Percentiles rank a stretch among this genome's conserved stretches.
Evolutionary conservation across 2,329 filamentous ascomycete species (phyloP).

Genomic region (Fusarium algeriense): DNA sequence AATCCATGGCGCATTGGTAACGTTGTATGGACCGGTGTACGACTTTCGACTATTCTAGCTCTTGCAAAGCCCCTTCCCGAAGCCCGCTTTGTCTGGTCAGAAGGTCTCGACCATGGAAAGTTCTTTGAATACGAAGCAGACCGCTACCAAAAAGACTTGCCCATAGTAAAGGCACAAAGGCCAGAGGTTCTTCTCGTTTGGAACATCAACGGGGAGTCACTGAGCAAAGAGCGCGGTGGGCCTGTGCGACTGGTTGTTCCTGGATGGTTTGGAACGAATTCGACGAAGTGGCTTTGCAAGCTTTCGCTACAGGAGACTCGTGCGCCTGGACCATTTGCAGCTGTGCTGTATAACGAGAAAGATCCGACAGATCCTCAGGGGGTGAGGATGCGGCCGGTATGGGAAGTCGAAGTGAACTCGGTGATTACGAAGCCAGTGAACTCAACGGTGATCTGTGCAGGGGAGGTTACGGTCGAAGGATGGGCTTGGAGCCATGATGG

Average conservation of each 20-base stretch:
- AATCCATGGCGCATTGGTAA: slow-evolving; percentile 19
- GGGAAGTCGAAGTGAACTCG: slow-evolving; percentile 26
- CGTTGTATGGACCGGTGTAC: slow-evolving; percentile 14
- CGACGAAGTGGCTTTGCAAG: slow-evolving; percentile 22
- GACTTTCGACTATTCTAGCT: background rate
- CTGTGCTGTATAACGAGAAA: slow-evolving; percentile 14
- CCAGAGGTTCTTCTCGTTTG: background rate
- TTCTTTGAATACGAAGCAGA: slow-evolving; percentile 14
- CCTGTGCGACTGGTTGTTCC: slow-evolving; percentile 19
- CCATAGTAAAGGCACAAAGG: background rate
- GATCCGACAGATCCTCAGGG: background rate
- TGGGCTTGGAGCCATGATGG: slow-evolving; percentile 17
- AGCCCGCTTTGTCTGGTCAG: slow-evolving; percentile 20
- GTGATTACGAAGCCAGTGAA: slow-evolving; percentile 10
- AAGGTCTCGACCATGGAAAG: slow-evolving; percentile 5
- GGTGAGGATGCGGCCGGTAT: slow-evolving; percentile 4
- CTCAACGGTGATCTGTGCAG: background rate
- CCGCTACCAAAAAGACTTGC: slow-evolving; percentile 20
- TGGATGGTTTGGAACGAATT: slow-evolving; percentile 27
- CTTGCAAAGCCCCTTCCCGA: background rate
- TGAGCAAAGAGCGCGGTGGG: slow-evolving; percentile 15
- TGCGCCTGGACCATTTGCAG: slow-evolving; percentile 4
- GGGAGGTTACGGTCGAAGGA: background rate
- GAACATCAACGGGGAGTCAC: background rate
- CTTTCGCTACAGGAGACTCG: background rate